A percentile compares a stretch with the other conserved stretches of the same genome.
Evolutionary conservation across 169 alveolate species (phyloP).

Genomic region (Babesia ovis): DNA sequence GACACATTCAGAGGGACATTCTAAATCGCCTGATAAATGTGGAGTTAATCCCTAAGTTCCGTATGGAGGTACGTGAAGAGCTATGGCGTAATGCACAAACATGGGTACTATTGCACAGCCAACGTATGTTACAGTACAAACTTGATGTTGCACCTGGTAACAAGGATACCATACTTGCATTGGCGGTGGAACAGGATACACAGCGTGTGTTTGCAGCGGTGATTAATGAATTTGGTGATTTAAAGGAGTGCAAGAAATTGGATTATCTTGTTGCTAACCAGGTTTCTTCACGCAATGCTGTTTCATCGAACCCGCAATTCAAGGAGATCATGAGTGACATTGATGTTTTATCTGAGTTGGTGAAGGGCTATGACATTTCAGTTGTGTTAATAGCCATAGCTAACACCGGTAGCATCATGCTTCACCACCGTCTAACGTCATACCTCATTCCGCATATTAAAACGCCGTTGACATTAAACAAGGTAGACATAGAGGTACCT

Average conservation of each 20-base stretch:
- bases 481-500: constrained; percentile 33
- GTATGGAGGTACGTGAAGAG: constrained; percentile 57
- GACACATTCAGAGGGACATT: constrained; percentile 31
- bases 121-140: constrained; percentile 53
- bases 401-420: constrained; percentile 10
- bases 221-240: constrained; percentile 41
- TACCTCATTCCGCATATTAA: constrained; percentile 8
- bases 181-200: constrained; percentile 20
- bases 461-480: constrained; percentile 1
- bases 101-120: constrained; percentile 49
- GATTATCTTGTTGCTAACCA: constrained; percentile 29
- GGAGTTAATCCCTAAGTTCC: constrained; percentile 56
- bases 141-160: constrained; percentile 48
- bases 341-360: constrained; percentile 1
- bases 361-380: background rate
- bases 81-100: constrained; percentile 45
- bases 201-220: constrained; percentile 31
- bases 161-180: constrained; percentile 21
- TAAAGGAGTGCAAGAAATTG: constrained; percentile 28
- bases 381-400: constrained; percentile 24
- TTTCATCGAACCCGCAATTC: constrained; percentile 5
- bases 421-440: constrained; percentile 6
- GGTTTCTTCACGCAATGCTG: background rate
- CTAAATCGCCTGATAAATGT: constrained; percentile 42
- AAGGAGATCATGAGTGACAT: constrained; percentile 24